Evolutionary conservation across 768 basidiomycete genomes (phyloP), one percentile per base, ranked within the genome.

Genomic region (Termitomyces sp.): DNA sequence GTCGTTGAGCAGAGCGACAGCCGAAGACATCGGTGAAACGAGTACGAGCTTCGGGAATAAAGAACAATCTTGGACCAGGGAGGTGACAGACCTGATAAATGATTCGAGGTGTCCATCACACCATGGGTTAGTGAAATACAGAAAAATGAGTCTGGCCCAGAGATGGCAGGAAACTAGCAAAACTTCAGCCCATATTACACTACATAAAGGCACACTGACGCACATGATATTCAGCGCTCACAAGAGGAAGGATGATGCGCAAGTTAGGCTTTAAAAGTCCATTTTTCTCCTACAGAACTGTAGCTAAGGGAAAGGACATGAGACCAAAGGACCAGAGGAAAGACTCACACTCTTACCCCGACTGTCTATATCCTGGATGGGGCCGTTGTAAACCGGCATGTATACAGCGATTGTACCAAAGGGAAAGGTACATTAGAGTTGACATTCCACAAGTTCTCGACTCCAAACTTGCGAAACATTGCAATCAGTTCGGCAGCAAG

Each of bases 401-500:
- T 25, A 39, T 39, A 37, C 5, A n/a, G 17, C 9, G 5, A 39
- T 7, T 51, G 25, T 16, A 19, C 25, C 2, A 28, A 39, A 27
- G 48, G 12, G 8, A 23, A 21, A 25, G 21, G 35, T 39, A 50
- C 25, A 25, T n/a, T 37, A 27, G 5, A n/a, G 35, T n/a, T n/a
- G 21, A 9, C 16, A 34, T 21, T 34, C 19, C 19, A 25, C 23
- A 43, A 44, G 14, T 27, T 16, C 25, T 25, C 25, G 16, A 37
- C 35, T 17, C 23, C 1, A 12, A 39, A 27, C 39, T 48, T 21
- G 30, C 30, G 10, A 62, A 72, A 78, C 19, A 80, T 74, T 51
- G 73, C 70, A 45, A 70, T 67, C 55, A 83, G 67, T 65, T 83
- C 82, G 19, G 49, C 59, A 10, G 78, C 72, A 8, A 80, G 58